Evolutionary conservation across 768 basidiomycete genomes (phyloP), one percentile per base, ranked within the genome.

Genomic region (Russula vinacea): DNA sequence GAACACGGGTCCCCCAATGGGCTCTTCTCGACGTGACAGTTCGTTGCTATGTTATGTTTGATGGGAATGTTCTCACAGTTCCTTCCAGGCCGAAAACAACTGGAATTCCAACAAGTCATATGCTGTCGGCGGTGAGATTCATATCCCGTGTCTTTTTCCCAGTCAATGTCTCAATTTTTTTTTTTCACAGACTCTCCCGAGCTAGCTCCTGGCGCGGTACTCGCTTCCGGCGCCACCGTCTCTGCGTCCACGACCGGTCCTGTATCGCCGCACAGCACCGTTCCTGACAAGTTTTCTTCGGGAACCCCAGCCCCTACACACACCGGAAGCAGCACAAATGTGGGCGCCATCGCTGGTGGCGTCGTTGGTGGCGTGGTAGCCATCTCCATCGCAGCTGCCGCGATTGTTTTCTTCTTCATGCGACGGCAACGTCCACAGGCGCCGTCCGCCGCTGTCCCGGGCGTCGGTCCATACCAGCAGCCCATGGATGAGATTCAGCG

Each of bases 1-100:
- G 59, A 50, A 65, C 58, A 22, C 26, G 40, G 8, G 64, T 65
- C 13, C 54, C 47, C 2, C n/a, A 35, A 8, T 65, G 64, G 58
- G 45, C 58, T 26, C 63, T 60, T 47, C 7, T 60, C 3, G 53
- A 65, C 5, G 6, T 51, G 32, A 60, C 54, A 24, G 64, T 65
- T 33, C 26, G 64, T 55, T 37, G 22, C 24, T 35, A 3, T 8
- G 35, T 24, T 62, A 39, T 29, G 5, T 19, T 56, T 3, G 32
- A 24, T 29, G 13, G 9, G n/a, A n/a, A 5, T 19, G 8, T 22
- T n/a, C 11, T 39, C 19, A 56, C 45, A 10, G 19, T 19, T 17
- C 16, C 37, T 29, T 16, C 9, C 39, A 60, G 63, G 2, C 9
- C 29, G 32, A n/a, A 11, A 29, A 51, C 13, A 51, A n/a, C 39